A percentile compares a stretch with the other conserved stretches of the same genome.
Conservation (phyloP, 2,329 filamentous ascomycete genomes). For the Beauveria asiatica region DNA sequence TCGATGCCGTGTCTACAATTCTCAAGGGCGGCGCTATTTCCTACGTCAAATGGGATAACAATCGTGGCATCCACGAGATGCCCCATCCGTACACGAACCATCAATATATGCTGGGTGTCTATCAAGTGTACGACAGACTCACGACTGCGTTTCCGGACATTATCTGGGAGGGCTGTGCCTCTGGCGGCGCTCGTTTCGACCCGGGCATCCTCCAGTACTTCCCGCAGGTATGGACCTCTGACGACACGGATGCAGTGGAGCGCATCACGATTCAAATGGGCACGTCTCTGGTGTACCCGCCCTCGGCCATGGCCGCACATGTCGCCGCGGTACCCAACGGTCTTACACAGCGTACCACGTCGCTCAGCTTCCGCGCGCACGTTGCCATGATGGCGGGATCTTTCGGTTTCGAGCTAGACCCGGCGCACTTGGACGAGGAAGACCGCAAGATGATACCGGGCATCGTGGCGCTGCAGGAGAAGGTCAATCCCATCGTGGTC, state of each 20-base stretch:
- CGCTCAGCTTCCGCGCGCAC: slow-evolving; percentile 52
- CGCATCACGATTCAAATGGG: slow-evolving; percentile 56
- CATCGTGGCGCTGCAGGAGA: slow-evolving; percentile 45
- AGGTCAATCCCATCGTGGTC: slow-evolving; percentile 51
- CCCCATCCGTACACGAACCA: slow-evolving; percentile 45
- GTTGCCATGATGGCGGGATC: slow-evolving; percentile 62
- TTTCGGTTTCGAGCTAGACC: slow-evolving; percentile 57
- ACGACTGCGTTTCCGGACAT: slow-evolving; percentile 52
- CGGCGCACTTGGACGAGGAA: slow-evolving; percentile 37
- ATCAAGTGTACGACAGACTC: slow-evolving; percentile 51
- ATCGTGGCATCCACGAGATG: slow-evolving; percentile 54
- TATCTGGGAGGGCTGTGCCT: slow-evolving; percentile 58
- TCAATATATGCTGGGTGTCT: slow-evolving; percentile 55
- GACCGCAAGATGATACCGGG: slow-evolving; percentile 46
- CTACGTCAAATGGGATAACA: slow-evolving; percentile 64
- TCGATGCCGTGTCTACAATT: slow-evolving; percentile 44
- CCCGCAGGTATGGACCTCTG: slow-evolving; percentile 57
- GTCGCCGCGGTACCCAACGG: slow-evolving; percentile 53
- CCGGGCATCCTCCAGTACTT: slow-evolving; percentile 56
- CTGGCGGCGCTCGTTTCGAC: slow-evolving; percentile 57
- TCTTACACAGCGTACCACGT: slow-evolving; percentile 44
- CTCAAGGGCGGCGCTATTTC: slow-evolving; percentile 44
- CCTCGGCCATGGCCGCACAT: slow-evolving; percentile 58
- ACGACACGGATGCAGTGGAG: slow-evolving; percentile 55
- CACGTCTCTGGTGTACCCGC: slow-evolving; percentile 53